These are phyloP conservation scores for Solanum appendiculatum DNA, from an alignment of 257 asterid genomes.

Conservation along the genomic window DNA sequence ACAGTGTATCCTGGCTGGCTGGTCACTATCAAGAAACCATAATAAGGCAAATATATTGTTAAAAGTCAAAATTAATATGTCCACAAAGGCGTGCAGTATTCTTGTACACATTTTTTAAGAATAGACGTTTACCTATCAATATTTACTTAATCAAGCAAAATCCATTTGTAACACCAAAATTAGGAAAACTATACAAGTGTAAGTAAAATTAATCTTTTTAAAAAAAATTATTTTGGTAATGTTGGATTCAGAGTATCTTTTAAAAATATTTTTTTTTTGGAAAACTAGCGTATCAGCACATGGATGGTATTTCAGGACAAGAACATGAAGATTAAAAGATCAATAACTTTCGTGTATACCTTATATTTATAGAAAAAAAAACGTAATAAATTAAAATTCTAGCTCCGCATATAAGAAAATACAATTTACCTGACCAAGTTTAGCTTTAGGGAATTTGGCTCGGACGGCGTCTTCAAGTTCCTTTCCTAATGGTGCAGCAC, in stretches of 20 bases:
- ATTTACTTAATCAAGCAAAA: background rate
- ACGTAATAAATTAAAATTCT: background rate
- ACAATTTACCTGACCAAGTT: conserved; percentile 68
- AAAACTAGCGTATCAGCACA: background rate
- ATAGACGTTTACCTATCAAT: background rate
- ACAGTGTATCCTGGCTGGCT: background rate
- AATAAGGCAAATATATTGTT: background rate
- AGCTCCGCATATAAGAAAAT: accelerated
- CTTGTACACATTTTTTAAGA: background rate
- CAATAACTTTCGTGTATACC: background rate
- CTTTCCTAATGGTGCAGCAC: conserved; percentile 98
- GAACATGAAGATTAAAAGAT: background rate
- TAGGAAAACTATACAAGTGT: background rate
- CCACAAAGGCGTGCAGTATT: background rate
- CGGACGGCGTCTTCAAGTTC: conserved; percentile 88
- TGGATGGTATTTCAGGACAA: background rate
- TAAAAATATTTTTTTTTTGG: background rate
- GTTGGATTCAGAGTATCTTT: background rate
- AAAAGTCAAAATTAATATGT: background rate
- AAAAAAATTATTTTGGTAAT: too few relatives aligned
- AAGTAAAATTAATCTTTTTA: background rate
- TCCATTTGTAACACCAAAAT: background rate
- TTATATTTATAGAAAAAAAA: background rate
- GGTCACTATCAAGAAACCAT: background rate
- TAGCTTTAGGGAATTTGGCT: conserved; percentile 64